A percentile compares a stretch with the other conserved stretches of the same genome.
Conservation (phyloP, 495 filamentous ascomycete species). For the Lepraria neglecta region DNA sequence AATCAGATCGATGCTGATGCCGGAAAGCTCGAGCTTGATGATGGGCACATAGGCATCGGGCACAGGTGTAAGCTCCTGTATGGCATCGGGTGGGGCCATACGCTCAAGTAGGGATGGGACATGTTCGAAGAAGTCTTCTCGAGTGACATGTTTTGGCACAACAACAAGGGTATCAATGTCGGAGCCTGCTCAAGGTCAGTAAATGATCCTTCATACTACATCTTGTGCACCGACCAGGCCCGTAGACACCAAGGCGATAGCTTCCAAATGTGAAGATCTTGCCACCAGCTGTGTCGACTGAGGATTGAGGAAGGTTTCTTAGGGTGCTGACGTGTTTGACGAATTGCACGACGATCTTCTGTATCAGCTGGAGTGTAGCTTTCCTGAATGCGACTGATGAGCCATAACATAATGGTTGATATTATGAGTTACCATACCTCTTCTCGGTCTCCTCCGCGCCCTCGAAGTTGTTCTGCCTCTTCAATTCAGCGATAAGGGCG, state of each 20-base stretch:
- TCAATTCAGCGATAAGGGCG: slow-evolving; percentile 72
- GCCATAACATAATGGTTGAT: neutral
- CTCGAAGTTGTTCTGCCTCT: slow-evolving; percentile 87
- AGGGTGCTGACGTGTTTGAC: slow-evolving; percentile 65
- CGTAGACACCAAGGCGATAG: slow-evolving; percentile 88
- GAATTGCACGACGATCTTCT: slow-evolving; percentile 75
- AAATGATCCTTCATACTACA: neutral
- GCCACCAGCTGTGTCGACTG: slow-evolving; percentile 74
- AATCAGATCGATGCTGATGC: slow-evolving; percentile 91
- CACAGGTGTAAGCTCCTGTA: slow-evolving; percentile 79
- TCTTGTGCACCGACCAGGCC: slow-evolving; percentile 53
- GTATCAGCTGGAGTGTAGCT: slow-evolving; percentile 60
- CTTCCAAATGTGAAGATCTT: slow-evolving; percentile 94
- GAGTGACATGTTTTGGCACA: slow-evolving; percentile 75
- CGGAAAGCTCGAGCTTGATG: slow-evolving; percentile 86
- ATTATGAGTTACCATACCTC: slow-evolving; percentile 44
- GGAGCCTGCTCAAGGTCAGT: slow-evolving; percentile 51
- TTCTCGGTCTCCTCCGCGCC: slow-evolving; percentile 68
- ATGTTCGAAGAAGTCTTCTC: slow-evolving; percentile 83
- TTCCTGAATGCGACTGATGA: slow-evolving; percentile 30
- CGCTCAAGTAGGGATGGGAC: slow-evolving; percentile 71
- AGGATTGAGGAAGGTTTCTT: slow-evolving; percentile 65
- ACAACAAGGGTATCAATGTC: slow-evolving; percentile 97
- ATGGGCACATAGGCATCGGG: slow-evolving; percentile 89
- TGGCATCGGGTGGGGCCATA: slow-evolving; percentile 66